Evolutionary conservation across 2,329 filamentous ascomycete genomes (phyloP).

Genomic region (Amylocarpus encephaloides): DNA sequence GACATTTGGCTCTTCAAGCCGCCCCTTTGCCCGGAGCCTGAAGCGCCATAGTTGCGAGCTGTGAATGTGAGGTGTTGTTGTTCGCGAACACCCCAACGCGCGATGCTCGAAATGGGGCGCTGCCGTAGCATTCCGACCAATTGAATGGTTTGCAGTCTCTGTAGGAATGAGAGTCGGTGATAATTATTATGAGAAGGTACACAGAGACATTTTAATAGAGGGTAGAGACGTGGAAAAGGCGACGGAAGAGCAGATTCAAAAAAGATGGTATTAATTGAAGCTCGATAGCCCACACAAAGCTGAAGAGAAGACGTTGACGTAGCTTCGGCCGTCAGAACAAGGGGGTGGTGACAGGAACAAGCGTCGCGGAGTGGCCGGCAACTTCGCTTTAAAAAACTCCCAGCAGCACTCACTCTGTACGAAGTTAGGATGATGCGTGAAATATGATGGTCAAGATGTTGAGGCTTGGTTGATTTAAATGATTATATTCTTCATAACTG

Average conservation of each 20-base stretch:
- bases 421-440: too few relatives aligned
- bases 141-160: slow-evolving; percentile 6
- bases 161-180: background rate
- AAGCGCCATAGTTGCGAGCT: slow-evolving; percentile 4
- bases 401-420: too few relatives aligned
- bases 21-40: background rate
- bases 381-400: too few relatives aligned
- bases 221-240: background rate
- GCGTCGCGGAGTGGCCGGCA: background rate
- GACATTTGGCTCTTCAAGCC: background rate
- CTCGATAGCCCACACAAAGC: background rate
- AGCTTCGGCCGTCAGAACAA: background rate
- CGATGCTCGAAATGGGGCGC: slow-evolving; percentile 16
- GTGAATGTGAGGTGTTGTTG: background rate
- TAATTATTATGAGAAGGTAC: background rate
- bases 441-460: too few relatives aligned
- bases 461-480: too few relatives aligned
- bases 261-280: background rate
- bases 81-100: slow-evolving; percentile 11
- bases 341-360: background rate
- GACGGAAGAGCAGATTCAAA: background rate
- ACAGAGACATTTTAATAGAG: background rate
- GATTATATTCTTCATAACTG: too few relatives aligned
- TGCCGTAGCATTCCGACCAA: slow-evolving; percentile 23
- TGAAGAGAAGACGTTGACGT: background rate